Percentiles rank a stretch among this genome's conserved stretches.
These are phyloP conservation scores for Cordyceps pruinosa DNA, from an alignment of 2,329 filamentous ascomycete genomes.

Conservation along the genomic window DNA sequence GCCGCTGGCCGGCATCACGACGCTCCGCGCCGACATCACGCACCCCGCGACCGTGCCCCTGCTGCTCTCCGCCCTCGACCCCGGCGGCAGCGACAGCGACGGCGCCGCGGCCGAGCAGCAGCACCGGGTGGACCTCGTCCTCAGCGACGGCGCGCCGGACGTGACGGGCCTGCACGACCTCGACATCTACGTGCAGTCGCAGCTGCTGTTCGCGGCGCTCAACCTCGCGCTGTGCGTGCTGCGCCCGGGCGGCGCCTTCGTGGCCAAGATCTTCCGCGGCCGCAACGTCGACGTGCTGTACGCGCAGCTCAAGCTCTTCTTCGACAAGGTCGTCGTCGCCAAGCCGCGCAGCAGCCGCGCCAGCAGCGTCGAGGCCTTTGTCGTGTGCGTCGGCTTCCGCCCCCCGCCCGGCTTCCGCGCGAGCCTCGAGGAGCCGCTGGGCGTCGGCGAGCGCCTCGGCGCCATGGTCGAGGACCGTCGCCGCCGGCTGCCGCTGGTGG, in stretches of 20 bases:
- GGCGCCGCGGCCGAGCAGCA: constrained; percentile 52
- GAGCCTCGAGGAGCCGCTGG: constrained; percentile 68
- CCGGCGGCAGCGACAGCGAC: constrained; percentile 34
- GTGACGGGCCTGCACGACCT: constrained; percentile 95
- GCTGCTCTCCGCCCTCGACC: constrained; percentile 76
- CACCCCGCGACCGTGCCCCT: constrained; percentile 92
- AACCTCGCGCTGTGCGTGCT: constrained; percentile 91
- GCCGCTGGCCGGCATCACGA: constrained; percentile 85
- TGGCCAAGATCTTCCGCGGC: constrained; percentile 94
- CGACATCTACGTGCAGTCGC: constrained; percentile 96
- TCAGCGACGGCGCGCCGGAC: constrained; percentile 92
- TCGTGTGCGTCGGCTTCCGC: constrained; percentile 85
- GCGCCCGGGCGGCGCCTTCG: constrained; percentile 88
- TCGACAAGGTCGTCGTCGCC: constrained; percentile 76
- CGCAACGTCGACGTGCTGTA: constrained; percentile 94
- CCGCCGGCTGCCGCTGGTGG: constrained; percentile 34
- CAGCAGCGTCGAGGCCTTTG: constrained; percentile 93
- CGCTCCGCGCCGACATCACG: constrained; percentile 90
- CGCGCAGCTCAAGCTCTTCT: constrained; percentile 87
- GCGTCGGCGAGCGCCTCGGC: constrained; percentile 51
- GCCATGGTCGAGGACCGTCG: constrained; percentile 40
- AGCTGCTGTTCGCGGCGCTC: constrained; percentile 87
- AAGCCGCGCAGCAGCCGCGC: constrained; percentile 93
- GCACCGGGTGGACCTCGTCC: constrained; percentile 85
- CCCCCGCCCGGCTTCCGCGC: constrained; percentile 71